These are phyloP conservation scores for Cytidiella melzeri DNA, from an alignment of 768 basidiomycete species.

Conservation along the genomic window DNA sequence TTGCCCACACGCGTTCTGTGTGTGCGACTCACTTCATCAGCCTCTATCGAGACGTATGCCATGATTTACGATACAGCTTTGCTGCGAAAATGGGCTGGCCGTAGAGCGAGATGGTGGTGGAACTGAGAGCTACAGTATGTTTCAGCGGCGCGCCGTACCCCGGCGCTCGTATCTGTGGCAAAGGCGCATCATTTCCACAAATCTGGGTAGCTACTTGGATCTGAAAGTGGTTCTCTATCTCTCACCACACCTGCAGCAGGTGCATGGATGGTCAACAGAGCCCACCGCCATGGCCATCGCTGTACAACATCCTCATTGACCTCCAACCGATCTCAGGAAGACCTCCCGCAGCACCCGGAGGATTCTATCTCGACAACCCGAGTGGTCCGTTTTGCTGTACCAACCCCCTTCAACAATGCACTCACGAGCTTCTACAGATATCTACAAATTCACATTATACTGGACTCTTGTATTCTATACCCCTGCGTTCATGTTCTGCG, in stretches of 20 bases:
- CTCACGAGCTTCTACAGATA: constrained; percentile 21
- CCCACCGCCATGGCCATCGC: constrained; percentile 24
- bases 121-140: too few species aligned
- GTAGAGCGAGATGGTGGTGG: too few species aligned
- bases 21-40: constrained; percentile 21
- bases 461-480: constrained; percentile 42
- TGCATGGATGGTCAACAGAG: constrained; percentile 1
- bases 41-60: constrained; percentile 27
- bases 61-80: too few species aligned
- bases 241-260: too few species aligned
- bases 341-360: constrained; percentile 26
- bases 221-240: too few species aligned
- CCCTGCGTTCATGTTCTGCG: constrained; percentile 35
- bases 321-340: constrained; percentile 23
- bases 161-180: too few species aligned
- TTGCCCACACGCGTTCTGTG: neutral
- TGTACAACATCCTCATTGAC: constrained; percentile 33
- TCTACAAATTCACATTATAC: constrained; percentile 42
- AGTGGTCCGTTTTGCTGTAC: constrained; percentile 21
- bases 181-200: too few species aligned
- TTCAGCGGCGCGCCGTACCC: too few species aligned
- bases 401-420: neutral
- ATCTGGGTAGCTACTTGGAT: too few species aligned
- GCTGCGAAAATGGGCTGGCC: too few species aligned
- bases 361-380: constrained; percentile 30